Conservation (phyloP, 2,329 filamentous ascomycete species). For the Trichoderma hamatum region DNA sequence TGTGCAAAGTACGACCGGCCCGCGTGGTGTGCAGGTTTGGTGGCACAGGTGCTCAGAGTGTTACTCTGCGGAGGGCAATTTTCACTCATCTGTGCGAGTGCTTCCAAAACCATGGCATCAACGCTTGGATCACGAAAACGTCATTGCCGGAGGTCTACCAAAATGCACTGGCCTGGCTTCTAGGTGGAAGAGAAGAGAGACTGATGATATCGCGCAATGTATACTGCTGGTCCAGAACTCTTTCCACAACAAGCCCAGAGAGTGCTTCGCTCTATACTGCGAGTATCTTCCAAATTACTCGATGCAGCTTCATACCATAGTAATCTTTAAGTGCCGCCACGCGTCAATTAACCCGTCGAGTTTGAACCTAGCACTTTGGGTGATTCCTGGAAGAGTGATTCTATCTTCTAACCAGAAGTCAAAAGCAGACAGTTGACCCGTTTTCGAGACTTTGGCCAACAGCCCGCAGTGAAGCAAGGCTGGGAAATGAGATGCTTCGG, state of each 20-base stretch:
- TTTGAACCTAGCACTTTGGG: neutral
- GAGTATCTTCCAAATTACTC: neutral
- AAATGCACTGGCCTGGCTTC: neutral
- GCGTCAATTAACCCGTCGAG: neutral
- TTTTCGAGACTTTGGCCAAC: neutral
- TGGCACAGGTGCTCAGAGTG: neutral
- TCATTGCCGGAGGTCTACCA: neutral
- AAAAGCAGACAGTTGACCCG: neutral
- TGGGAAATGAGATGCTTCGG: constrained; percentile 13
- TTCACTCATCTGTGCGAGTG: constrained; percentile 12
- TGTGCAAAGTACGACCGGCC: constrained; percentile 15
- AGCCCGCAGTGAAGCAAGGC: constrained; percentile 2
- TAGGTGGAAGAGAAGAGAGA: neutral
- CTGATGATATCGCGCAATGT: neutral
- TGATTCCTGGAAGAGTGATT: neutral
- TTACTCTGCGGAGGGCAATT: neutral
- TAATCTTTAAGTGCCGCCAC: neutral
- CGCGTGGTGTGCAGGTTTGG: constrained; percentile 25
- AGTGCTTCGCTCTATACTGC: neutral
- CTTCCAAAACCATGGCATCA: neutral
- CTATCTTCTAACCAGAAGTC: neutral
- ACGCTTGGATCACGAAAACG: neutral
- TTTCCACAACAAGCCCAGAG: neutral
- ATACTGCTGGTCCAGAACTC: neutral
- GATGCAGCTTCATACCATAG: neutral